Percentiles rank a stretch among this genome's conserved stretches.
Conservation (phyloP, 352 stramenopile species). For the Globisporangium barbulae region DNA sequence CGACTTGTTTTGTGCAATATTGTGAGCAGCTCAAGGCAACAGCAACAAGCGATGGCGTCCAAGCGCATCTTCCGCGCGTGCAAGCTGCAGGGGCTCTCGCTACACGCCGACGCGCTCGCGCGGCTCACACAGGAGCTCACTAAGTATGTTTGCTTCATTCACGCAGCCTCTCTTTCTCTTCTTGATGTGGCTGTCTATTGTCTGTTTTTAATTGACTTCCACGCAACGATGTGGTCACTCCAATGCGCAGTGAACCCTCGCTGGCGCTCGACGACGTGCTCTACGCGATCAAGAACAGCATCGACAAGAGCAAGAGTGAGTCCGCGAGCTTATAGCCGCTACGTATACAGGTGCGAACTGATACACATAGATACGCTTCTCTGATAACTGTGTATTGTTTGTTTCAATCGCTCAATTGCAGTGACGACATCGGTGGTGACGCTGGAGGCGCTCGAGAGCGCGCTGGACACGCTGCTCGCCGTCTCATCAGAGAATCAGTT, state of each 20-base stretch:
- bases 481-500: slow-evolving; percentile 82
- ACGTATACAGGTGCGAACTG: not conserved
- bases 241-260: slow-evolving; percentile 47
- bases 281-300: slow-evolving; percentile 88
- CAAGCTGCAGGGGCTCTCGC: slow-evolving; percentile 80
- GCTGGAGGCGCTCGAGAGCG: slow-evolving; percentile 77
- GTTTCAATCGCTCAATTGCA: slow-evolving; percentile 13
- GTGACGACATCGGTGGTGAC: slow-evolving; percentile 83
- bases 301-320: slow-evolving; percentile 85
- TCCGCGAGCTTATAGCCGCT: not conserved
- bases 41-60: slow-evolving; percentile 38
- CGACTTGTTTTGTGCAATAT: not conserved
- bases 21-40: not conserved
- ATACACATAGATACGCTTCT: not conserved
- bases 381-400: not conserved
- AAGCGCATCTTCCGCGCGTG: slow-evolving; percentile 81
- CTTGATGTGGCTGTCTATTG: not conserved
- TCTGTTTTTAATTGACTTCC: not conserved
- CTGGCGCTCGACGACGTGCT: slow-evolving; percentile 81
- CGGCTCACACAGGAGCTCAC: slow-evolving; percentile 63
- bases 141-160: slow-evolving; percentile 28
- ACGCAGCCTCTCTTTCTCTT: not conserved
- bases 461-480: slow-evolving; percentile 74
- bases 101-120: slow-evolving; percentile 69
- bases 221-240: not conserved